Base-by-base conservation (phyloP, 139 green algal genomes). In the Zygnema circumcarinatum region DNA sequence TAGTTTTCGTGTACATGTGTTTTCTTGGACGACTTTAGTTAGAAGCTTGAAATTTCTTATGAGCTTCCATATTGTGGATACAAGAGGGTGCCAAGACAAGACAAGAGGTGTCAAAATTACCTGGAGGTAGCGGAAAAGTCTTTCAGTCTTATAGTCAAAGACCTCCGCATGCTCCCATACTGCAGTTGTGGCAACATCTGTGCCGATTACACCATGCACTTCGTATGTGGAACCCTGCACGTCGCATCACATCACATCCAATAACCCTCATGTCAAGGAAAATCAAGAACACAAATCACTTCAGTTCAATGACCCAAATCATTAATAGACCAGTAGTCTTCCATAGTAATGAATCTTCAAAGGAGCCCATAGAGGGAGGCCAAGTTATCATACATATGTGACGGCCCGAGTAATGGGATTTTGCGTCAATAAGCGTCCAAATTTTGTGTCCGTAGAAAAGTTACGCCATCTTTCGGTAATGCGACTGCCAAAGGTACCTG, bases 101-200 rank as follows among this genome's bases (percentile, higher is more conserved):
- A 62, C 47, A 16, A 62, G 47, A 62, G 47, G 16, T 25, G 47
- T 25, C 47, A 62, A 62, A 62, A 62, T 39, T 42, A 84, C 47
- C 33, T 86, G 79, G 7, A 89, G 32, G 22, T 93, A 94, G 75
- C 62, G 54, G 92, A 94, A 95, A 67, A 82, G 56, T 36, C 90
- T 73, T 91, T 96, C 94, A 0, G 91, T 90, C 41, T 86, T 83
- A 0, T 84, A 56, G 81, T 96, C 93, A 75, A 96, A 98, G 47
- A 92, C 41, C 88, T 97, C 95, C 1, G 92, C 91, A 72, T 88
- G 72, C 7, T 83, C 75, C 36, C 38, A 56, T 22, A 83, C 38
- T 38, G 75, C 75, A 21, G 33, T 39, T 22, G 53, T 52, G 20
- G 21, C 36, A 16, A 7, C 75, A 83, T 83, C 38, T 16, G n/a